A percentile compares a stretch with the other conserved stretches of the same genome.
Conservation (phyloP, 345 rosid species). For the Fremontodendron californicum region DNA sequence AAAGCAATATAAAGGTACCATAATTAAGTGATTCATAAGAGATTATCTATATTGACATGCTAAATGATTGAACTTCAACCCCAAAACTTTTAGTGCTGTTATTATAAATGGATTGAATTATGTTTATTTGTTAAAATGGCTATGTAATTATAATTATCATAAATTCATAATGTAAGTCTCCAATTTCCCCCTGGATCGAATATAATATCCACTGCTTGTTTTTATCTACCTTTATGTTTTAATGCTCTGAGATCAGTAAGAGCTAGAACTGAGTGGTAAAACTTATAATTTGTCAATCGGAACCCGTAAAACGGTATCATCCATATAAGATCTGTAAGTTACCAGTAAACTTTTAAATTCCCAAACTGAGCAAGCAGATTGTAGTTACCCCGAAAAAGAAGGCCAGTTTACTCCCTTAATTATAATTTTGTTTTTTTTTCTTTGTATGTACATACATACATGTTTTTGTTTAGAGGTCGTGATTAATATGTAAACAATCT, state of each 20-base stretch:
- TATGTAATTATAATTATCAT: no score
- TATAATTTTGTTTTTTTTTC: not conserved
- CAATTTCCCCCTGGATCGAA: not conserved
- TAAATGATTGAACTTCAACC: not conserved
- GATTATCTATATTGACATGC: not conserved
- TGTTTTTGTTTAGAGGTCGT: not conserved
- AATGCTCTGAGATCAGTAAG: not conserved
- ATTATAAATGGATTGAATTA: not conserved
- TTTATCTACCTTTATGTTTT: no score
- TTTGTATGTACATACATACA: not conserved
- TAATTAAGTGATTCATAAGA: not conserved
- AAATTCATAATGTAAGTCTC: no score
- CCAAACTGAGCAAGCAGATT: not conserved
- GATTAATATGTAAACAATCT: not conserved
- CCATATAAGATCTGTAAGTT: not conserved
- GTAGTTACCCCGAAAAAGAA: not conserved
- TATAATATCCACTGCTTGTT: not conserved
- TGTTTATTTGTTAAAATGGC: not conserved
- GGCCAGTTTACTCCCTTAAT: not conserved
- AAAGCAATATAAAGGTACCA: not conserved
- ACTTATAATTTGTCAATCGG: not conserved
- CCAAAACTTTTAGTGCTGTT: not conserved
- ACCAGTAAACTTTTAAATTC: not conserved
- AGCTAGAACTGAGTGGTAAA: not conserved
- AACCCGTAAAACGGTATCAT: not conserved